phyloP scores from a whole-genome alignment of 208 protist genomes.

The Trypanosoma boissoni region DNA sequence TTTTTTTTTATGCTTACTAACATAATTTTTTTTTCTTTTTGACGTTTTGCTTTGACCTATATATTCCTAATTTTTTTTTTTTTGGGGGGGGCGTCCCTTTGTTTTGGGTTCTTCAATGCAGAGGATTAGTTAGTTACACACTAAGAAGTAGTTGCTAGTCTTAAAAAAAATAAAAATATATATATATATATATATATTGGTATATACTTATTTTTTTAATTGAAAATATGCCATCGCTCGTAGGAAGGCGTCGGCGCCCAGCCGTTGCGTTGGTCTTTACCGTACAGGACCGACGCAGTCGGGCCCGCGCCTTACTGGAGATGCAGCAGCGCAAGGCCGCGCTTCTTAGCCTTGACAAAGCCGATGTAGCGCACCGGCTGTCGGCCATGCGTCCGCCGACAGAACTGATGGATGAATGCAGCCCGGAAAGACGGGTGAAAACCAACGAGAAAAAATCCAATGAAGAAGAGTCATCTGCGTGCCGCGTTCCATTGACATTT shows the following conservation, averaged over 20 bases:
- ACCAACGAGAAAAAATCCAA: neutral
- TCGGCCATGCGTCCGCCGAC: conserved; percentile 22
- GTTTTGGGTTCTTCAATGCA: no score
- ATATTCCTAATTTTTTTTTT: no score
- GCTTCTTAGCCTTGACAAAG: conserved; percentile 42
- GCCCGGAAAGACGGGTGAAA: neutral
- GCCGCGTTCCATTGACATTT: conserved; percentile 28
- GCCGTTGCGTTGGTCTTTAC: conserved; percentile 32
- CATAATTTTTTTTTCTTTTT: conserved; percentile 9
- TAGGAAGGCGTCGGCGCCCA: conserved; percentile 8
- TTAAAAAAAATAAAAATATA: no score
- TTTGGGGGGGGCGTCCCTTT: no score
- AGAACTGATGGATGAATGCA: conserved; percentile 11
- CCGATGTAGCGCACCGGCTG: conserved; percentile 52
- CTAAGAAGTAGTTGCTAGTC: no score
- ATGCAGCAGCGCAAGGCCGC: conserved; percentile 48
- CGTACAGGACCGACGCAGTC: conserved; percentile 68
- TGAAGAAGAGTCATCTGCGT: neutral
- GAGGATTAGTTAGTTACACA: no score
- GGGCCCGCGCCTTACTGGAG: conserved; percentile 49
- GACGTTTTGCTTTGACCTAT: neutral
- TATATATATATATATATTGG: no score
- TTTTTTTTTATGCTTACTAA: no score
- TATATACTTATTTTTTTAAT: neutral
- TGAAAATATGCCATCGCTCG: neutral